Evolutionary conservation across 2,329 filamentous ascomycete genomes (phyloP), one percentile per base, ranked within the genome.

Genomic region (Corynespora cassiicola): DNA sequence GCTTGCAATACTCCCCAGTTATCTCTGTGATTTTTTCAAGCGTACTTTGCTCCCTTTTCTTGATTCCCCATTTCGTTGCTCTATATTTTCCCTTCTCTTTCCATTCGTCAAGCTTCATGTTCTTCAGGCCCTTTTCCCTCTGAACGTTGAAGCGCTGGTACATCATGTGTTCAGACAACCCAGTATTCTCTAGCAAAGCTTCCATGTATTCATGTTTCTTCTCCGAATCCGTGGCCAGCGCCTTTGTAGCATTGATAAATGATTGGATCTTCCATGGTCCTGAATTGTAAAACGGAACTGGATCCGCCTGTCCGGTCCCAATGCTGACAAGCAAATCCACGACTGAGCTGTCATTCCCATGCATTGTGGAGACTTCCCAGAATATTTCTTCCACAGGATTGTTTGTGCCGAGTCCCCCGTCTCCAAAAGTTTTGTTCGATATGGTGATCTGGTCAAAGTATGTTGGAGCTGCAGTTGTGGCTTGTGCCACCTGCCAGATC

Each of bases 291-390:
- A 14, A 14, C 12, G 25, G 25, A n/a, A n/a, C n/a, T n/a, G n/a
- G 12, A 14, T 28, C 25, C 10, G 7, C 7, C 10, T 14, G 10
- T 28, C 25, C 25, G 12, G 25, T 28, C 15, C 25, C 25, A 28
- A 28, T 28, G 15, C 25, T 28, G 7, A 28, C 10, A 28, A 28
- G 7, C 7, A 28, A 14, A 12, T 24, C 22, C n/a, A 24, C 22
- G 22, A 7, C 15, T 7, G 25, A 28, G 15, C 7, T 7, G 15
- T 28, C 25, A 10, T 12, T 28, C 25, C 25, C n/a, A n/a, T n/a
- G n/a, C n/a, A n/a, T 28, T 28, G 25, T 28, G 25, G 7, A 28
- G 12, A 28, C 25, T 28, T 28, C 25, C 7, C 10, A 28, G 15
- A 7, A 8, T 10, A 6, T 14, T 28, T 28, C 25, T 14, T 28